phyloP scores from a whole-genome alignment of 2,329 filamentous ascomycete genomes.

The Cytospora mali region DNA sequence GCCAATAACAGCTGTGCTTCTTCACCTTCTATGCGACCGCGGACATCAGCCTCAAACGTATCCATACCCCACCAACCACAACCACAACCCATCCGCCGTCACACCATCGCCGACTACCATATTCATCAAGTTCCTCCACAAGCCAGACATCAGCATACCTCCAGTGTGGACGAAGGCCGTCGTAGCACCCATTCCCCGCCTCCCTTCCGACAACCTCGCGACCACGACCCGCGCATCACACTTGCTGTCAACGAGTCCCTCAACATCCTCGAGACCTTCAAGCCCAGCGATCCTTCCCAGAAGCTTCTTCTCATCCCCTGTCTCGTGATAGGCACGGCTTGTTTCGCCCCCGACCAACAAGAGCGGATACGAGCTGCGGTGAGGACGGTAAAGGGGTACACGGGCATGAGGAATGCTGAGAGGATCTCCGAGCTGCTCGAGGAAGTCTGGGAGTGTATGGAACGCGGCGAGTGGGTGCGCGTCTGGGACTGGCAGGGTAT shows the following conservation, averaged over 20 bases:
- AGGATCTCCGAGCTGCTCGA: constrained; percentile 57
- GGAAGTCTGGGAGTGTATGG: constrained; percentile 63
- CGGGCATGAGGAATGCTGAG: constrained; percentile 61
- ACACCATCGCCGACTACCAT: constrained; percentile 34
- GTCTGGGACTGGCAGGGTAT: constrained; percentile 68
- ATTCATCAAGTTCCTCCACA: constrained; percentile 29
- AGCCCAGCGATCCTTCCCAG: constrained; percentile 59
- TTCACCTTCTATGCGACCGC: constrained; percentile 36
- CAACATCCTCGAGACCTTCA: constrained; percentile 56
- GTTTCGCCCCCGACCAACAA: constrained; percentile 56
- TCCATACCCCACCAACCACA: constrained; percentile 8
- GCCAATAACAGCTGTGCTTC: constrained; percentile 40
- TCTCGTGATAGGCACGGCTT: constrained; percentile 62
- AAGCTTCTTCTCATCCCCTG: constrained; percentile 63
- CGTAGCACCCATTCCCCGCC: constrained; percentile 45
- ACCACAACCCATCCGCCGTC: constrained; percentile 27
- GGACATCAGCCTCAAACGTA: constrained; percentile 26
- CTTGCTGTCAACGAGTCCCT: constrained; percentile 60
- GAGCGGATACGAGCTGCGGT: constrained; percentile 55
- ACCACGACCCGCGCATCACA: constrained; percentile 55
- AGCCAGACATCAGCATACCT: constrained; percentile 27
- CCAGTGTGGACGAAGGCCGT: constrained; percentile 30
- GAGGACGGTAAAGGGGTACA: constrained; percentile 57
- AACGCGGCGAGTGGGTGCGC: constrained; percentile 56
- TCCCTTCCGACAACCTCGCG: constrained; percentile 49